Evolutionary conservation across 331 rosid genomes (phyloP).

Genomic region (Quercus lobata): DNA sequence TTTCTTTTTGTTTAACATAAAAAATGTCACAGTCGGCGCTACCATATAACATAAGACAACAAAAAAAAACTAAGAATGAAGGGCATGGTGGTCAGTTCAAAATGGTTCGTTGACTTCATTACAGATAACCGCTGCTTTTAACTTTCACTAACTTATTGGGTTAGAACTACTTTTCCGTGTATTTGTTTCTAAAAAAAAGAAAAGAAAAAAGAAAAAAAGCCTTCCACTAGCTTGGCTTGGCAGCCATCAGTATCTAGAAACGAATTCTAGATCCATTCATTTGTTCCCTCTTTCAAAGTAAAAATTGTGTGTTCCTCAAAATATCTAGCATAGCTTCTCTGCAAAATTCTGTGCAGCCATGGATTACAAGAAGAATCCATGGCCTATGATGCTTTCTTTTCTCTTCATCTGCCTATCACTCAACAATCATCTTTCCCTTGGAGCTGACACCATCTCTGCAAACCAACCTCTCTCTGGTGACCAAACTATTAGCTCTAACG

Average conservation of each 20-base stretch:
- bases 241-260: too few species aligned
- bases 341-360: constrained; percentile 15
- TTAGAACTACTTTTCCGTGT: too few species aligned
- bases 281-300: background rate
- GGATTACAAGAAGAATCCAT: constrained; percentile 18
- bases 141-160: background rate
- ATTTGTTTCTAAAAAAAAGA: too few species aligned
- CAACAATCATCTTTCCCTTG: background rate
- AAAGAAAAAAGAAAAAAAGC: too few species aligned
- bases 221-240: too few species aligned
- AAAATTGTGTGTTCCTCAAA: background rate
- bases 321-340: constrained; percentile 6
- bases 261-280: background rate
- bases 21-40: too few species aligned
- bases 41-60: too few species aligned
- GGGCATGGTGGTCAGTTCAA: background rate
- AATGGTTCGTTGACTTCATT: constrained; percentile 1
- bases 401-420: constrained; percentile 19
- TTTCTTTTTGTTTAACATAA: too few species aligned
- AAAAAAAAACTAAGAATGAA: too few species aligned
- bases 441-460: constrained; percentile 29
- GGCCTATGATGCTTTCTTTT: constrained; percentile 15
- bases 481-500: constrained; percentile 40
- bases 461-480: constrained; percentile 43
- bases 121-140: background rate